Conservation (phyloP, 2,329 filamentous ascomycete species). For the Whalleya microplaca region DNA sequence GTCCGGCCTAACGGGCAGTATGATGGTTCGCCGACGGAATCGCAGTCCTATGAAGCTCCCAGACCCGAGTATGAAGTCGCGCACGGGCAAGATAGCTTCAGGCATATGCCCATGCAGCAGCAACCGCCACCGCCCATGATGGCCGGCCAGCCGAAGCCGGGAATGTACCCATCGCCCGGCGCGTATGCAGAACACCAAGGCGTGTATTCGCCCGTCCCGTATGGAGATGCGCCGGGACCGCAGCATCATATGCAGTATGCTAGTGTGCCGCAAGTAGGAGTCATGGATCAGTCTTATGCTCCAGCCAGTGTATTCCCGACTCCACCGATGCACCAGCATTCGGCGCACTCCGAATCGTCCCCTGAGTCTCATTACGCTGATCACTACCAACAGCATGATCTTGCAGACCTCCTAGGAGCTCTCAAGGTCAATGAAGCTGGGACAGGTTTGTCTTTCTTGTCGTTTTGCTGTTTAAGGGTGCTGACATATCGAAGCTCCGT, state of each 20-base stretch:
- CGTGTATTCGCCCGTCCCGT: slow-evolving; percentile 53
- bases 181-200: slow-evolving; percentile 51
- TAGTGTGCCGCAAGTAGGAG: slow-evolving; percentile 51
- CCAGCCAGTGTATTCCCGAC: slow-evolving; percentile 57
- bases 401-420: slow-evolving; percentile 81
- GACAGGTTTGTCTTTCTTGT: slow-evolving; percentile 65
- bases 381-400: slow-evolving; percentile 69
- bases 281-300: slow-evolving; percentile 57
- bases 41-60: slow-evolving; percentile 54
- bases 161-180: slow-evolving; percentile 53
- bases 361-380: slow-evolving; percentile 62
- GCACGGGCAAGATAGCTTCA: slow-evolving; percentile 50
- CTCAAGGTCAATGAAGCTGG: slow-evolving; percentile 87
- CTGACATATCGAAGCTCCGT: slow-evolving; percentile 66
- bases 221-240: slow-evolving; percentile 48
- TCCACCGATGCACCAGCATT: slow-evolving; percentile 51
- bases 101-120: slow-evolving; percentile 57
- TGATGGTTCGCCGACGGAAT: slow-evolving; percentile 57
- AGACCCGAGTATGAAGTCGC: slow-evolving; percentile 47
- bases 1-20: slow-evolving; percentile 84
- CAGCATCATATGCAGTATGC: slow-evolving; percentile 58
- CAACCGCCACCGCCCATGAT: slow-evolving; percentile 48
- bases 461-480: slow-evolving; percentile 7
- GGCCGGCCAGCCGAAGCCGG: slow-evolving; percentile 45
- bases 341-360: slow-evolving; percentile 44